phyloP scores from a whole-genome alignment of 2,329 filamentous ascomycete genomes.

The Plenodomus biglobosus region DNA sequence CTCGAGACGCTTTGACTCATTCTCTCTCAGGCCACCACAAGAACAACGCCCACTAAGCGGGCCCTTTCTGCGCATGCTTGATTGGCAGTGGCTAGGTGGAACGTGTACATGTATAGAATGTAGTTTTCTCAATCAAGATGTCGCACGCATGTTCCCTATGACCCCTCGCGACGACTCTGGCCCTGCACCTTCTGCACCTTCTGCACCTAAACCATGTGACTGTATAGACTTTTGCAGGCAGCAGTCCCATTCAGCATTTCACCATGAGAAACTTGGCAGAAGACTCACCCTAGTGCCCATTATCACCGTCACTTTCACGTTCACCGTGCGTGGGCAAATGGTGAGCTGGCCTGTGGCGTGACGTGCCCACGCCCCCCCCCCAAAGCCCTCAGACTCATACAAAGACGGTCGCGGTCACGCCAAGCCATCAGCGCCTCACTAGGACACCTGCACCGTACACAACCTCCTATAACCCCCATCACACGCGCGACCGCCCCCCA shows the following conservation, averaged over 20 bases:
- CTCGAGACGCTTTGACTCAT: conserved; percentile 18
- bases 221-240: not conserved
- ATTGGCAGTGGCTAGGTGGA: conserved; percentile 18
- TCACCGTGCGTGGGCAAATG: conserved; percentile 1
- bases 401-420: conserved; percentile 15
- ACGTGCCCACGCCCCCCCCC: conserved; percentile 1
- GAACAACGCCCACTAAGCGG: conserved; percentile 93
- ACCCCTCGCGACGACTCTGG: not conserved
- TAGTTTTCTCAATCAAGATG: conserved; percentile 41
- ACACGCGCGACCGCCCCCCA: conserved; percentile 33
- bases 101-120: conserved; percentile 43
- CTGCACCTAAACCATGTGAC: not conserved
- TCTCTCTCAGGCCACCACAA: conserved; percentile 86
- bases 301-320: not conserved
- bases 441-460: conserved; percentile 10
- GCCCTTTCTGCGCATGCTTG: conserved; percentile 5
- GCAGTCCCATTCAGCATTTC: not conserved
- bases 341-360: conserved; percentile 1
- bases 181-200: conserved; percentile 1
- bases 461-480: conserved; percentile 30
- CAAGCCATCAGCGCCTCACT: conserved; percentile 22
- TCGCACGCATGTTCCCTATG: conserved; percentile 14
- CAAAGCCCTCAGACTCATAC: conserved; percentile 4
- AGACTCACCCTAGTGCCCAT: no score
- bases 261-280: not conserved